phyloP scores from a whole-genome alignment of 495 filamentous ascomycete species.

The Aspergillus nanangensis region DNA sequence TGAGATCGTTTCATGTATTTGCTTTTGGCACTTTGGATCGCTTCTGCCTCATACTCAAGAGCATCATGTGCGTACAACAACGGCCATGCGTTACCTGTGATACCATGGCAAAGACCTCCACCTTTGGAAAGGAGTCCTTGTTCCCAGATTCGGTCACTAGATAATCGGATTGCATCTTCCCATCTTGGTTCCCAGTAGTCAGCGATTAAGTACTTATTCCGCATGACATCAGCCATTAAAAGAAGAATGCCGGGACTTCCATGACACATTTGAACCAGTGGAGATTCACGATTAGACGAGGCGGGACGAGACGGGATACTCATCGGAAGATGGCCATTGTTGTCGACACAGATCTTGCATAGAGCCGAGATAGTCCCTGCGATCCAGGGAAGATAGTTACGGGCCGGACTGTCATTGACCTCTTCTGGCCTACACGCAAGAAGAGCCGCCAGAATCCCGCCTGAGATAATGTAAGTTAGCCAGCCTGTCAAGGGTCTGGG shows the following conservation, averaged over 20 bases:
- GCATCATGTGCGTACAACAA: conserved; percentile 31
- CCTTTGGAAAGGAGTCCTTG: conserved; percentile 47
- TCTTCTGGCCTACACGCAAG: conserved; percentile 31
- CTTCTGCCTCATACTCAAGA: conserved; percentile 25
- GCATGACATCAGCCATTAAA: conserved; percentile 30
- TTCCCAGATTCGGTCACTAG: conserved; percentile 40
- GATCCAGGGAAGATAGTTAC: conserved; percentile 28
- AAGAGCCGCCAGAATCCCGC: conserved; percentile 40
- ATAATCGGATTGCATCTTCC: conserved; percentile 32
- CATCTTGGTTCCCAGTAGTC: conserved; percentile 37
- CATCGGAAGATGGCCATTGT: conserved; percentile 39
- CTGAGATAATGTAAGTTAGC: conserved; percentile 8
- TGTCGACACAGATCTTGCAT: conserved; percentile 28
- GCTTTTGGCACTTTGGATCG: conserved; percentile 17
- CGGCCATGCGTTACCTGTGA: conserved; percentile 42
- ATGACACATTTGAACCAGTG: conserved; percentile 45
- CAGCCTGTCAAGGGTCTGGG: too few relatives aligned
- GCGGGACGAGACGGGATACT: conserved; percentile 13
- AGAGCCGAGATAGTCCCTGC: conserved; percentile 36
- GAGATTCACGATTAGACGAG: conserved; percentile 15
- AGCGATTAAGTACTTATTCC: conserved; percentile 18
- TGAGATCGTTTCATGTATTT: conserved; percentile 16
- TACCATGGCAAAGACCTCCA: conserved; percentile 43
- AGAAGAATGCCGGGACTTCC: conserved; percentile 38
- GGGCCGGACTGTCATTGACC: conserved; percentile 10